Percentiles rank a stretch among this genome's conserved stretches.
Conservation (phyloP, 768 basidiomycete species). For the Suillus fuscotomentosus region DNA sequence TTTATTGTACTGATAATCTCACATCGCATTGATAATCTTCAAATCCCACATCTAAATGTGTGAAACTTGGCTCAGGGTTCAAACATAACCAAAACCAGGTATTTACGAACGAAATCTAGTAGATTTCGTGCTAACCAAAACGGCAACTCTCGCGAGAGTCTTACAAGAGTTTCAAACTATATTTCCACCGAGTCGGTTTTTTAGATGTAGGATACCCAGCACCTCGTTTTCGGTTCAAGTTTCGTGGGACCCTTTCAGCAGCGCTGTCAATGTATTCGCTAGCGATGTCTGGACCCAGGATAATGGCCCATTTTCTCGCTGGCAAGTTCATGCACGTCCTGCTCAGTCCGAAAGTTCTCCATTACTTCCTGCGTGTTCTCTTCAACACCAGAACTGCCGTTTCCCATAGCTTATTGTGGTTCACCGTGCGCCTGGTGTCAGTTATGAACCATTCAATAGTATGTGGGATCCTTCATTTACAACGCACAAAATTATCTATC, state of each 20-base stretch:
- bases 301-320: neutral
- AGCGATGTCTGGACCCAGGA: neutral
- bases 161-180: no score
- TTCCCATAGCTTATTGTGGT: neutral
- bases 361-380: neutral
- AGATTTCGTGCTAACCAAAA: no score
- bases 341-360: neutral
- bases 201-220: neutral
- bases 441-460: neutral
- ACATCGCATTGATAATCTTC: no score
- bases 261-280: neutral
- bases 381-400: neutral
- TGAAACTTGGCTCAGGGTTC: no score
- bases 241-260: neutral
- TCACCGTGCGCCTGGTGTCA: neutral
- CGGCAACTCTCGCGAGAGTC: no score
- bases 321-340: neutral
- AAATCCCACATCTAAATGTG: no score
- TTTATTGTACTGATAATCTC: no score
- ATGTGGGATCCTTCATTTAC: neutral
- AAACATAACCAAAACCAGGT: no score
- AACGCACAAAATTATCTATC: neutral
- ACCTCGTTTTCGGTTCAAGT: neutral
- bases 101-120: no score
- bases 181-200: no score